Base-by-base conservation (phyloP, 2,329 filamentous ascomycete genomes). In the Fusarium verrucosum region DNA sequence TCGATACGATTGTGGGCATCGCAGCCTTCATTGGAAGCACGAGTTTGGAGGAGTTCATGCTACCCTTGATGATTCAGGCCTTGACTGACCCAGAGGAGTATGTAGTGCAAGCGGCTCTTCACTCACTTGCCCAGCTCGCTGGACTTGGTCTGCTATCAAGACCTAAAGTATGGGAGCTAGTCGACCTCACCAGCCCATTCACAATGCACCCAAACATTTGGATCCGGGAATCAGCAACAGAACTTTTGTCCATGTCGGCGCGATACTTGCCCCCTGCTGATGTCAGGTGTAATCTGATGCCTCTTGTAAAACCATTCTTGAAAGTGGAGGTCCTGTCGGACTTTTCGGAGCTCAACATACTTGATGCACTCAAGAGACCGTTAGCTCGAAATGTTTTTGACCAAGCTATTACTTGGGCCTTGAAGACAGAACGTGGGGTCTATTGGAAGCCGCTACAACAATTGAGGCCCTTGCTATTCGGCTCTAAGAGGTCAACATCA, bases 1-100 rank as follows among this genome's bases (percentile, higher is more conserved):
- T 99, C 72, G 94, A 97, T 72, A 92, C 93, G 0, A 92, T 98
- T 23, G 92, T 98, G 16, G 94, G 94, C 5, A 94, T 99, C 65
- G 92, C 94, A 5, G 87, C 92, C 2, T 97, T 97, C 69, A 86
- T 98, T 30, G 95, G 95, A 25, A 93, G 91, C 58, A 91, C 89
- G 30, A 96, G 90, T 68, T 80, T 99, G 28, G 95, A 99, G 76
- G 93, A 96, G 68, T 99, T 97, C 70, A 96, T 98, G 65, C 79
- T 99, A 23, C 95, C 96, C 1, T 82, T 99, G 14, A 97, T 99
- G 92, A 86, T 97, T 4, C 95, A 97, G 76, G 94, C 95, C 9
- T 81, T 99, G 70, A 92, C 93, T 1, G 95, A 99, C 67, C 87
- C 92, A 0, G 95, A 99, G 76, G 94, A 97, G 70, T 94, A 92